Conservation (phyloP, 345 rosid genomes). For the Kandelia obovata region DNA sequence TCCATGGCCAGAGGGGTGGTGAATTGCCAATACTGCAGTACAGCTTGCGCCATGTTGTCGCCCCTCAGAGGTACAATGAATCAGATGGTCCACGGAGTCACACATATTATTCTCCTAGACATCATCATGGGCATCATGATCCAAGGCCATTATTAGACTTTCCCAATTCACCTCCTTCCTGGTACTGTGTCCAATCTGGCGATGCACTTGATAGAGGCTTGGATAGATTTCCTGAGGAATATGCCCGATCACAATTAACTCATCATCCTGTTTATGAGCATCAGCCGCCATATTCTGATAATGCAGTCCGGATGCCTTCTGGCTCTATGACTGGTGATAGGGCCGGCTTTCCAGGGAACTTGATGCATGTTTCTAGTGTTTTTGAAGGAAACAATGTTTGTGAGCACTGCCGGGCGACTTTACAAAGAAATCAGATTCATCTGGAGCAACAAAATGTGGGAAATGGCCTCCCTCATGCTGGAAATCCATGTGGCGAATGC, state of each 20-base stretch:
- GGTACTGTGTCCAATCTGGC: constrained; percentile 59
- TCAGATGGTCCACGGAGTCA: constrained; percentile 73
- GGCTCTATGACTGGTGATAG: constrained; percentile 59
- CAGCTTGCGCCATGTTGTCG: constrained; percentile 47
- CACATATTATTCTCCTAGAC: constrained; percentile 81
- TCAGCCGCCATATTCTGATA: constrained; percentile 58
- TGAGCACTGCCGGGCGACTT: constrained; percentile 55
- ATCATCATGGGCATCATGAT: constrained; percentile 73
- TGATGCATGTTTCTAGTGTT: constrained; percentile 51
- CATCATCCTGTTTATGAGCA: constrained; percentile 55
- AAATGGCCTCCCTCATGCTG: constrained; percentile 46
- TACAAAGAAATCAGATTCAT: constrained; percentile 57
- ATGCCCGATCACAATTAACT: constrained; percentile 51
- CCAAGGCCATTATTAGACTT: constrained; percentile 59
- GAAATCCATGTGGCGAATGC: constrained; percentile 52
- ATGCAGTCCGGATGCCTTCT: constrained; percentile 65
- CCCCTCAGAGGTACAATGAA: constrained; percentile 72
- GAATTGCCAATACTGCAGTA: constrained; percentile 55
- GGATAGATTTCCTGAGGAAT: constrained; percentile 75
- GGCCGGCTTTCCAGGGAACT: constrained; percentile 70
- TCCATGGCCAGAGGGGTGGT: constrained; percentile 49
- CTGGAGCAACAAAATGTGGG: constrained; percentile 62
- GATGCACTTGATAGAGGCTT: constrained; percentile 55
- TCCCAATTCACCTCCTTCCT: constrained; percentile 72
- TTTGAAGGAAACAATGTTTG: constrained; percentile 63